Base-by-base conservation (phyloP, 1,284 basidiomycete species). In the Stygiomarasmius scandens region DNA sequence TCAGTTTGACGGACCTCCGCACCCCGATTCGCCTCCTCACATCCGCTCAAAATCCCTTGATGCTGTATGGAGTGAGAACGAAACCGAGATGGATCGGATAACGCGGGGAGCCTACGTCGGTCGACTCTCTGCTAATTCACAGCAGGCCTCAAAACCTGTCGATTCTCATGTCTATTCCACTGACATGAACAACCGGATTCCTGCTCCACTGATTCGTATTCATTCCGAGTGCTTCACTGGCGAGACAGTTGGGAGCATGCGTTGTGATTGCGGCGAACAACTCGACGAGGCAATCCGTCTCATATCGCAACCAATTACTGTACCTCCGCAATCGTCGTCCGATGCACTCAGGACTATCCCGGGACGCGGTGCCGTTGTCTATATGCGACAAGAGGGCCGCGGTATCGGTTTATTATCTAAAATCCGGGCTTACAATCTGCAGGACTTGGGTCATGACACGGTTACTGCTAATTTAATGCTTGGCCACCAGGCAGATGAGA, bases 161-260 rank as follows among this genome's bases (percentile, higher is more conserved):
- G 64, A 69, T 27, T 49, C 68, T 44, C 46, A 67, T 59, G 55
- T 67, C 52, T 52, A 53, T 58, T 55, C 58, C 56, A 6, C 55
- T 59, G 51, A 38, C 22, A 27, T 55, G 44, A 54, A 59, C n/a
- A 69, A 77, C 55, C 64, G 66, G 27, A 70, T 88, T 36, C 90
- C 87, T 2, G 76, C 89, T 0, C 95, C 97, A 0, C 84, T 99
- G 53, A 89, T 99, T 32, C 87, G 97, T 22, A 96, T 99, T 54
- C 97, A 99, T 75, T 96, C 94, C 20, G 97, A 99, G 71, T 99
- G 97, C 73, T 99, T 96, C 74, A 99, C 97, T 0, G 97, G 97
- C 43, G 97, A 99, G 75, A 99, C 96, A 9, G 89, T 98, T 59
- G 97, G 97, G 10, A 96, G 94, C 69, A 96, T 98, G 89, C 89